These are phyloP conservation scores for Colletotrichum nymphaeae DNA, from an alignment of 2,329 filamentous ascomycete genomes.

Conservation along the genomic window DNA sequence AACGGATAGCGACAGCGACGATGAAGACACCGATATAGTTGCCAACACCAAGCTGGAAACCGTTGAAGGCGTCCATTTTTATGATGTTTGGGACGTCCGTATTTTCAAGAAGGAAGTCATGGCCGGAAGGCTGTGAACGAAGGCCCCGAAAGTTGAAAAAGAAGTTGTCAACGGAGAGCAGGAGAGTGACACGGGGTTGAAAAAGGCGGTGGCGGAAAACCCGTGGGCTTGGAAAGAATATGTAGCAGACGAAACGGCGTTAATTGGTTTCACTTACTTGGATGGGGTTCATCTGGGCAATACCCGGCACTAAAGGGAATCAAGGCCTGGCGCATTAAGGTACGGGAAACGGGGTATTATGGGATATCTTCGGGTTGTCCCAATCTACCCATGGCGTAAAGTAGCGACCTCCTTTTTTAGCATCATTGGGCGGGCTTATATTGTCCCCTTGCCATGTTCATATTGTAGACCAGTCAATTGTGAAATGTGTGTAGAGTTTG, in stretches of 20 bases:
- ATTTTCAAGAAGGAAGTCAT: slow-evolving; percentile 71
- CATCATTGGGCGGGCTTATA: background rate
- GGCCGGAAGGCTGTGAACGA: slow-evolving; percentile 51
- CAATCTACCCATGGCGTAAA: background rate
- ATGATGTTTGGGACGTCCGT: slow-evolving; percentile 59
- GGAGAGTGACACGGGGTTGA: background rate
- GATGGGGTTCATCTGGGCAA: slow-evolving; percentile 9
- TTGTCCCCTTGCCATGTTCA: background rate
- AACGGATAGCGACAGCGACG: slow-evolving; percentile 48
- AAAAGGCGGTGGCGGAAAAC: background rate
- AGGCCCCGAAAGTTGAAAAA: slow-evolving; percentile 44
- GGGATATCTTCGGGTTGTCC: background rate
- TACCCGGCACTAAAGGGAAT: slow-evolving; percentile 7
- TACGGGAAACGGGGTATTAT: background rate
- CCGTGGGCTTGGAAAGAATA: background rate
- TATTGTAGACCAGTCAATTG: background rate
- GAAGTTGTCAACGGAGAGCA: background rate
- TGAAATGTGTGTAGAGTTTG: background rate
- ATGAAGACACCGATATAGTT: slow-evolving; percentile 40
- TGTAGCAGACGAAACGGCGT: background rate
- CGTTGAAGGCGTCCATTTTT: slow-evolving; percentile 53
- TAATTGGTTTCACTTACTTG: background rate
- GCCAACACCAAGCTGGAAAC: slow-evolving; percentile 49
- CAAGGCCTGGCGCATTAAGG: background rate
- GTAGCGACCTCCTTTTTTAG: background rate